Evolutionary conservation across 2,329 filamentous ascomycete species (phyloP), one percentile per base, ranked within the genome.

Genomic region (Chaetomium globosum): DNA sequence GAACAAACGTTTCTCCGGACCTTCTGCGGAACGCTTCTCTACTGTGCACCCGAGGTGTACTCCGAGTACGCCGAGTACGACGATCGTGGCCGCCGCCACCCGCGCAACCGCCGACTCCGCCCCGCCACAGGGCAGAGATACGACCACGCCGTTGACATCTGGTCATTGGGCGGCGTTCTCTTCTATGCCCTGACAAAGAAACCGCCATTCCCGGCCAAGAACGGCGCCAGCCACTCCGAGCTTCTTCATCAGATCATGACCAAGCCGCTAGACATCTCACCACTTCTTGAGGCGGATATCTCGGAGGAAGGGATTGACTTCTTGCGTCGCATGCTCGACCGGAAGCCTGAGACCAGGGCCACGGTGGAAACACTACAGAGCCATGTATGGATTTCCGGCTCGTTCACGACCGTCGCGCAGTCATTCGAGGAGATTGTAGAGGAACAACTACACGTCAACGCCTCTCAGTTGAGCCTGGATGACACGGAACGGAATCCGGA

Each of bases 1-100:
- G 88, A 93, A 67, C 90, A 96, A 72, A 97, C 94, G 0, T 97
- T 97, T 73, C 80, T 98, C 46, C 92, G 93, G 75, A 99, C 95
- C 0, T 99, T 99, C 73, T 99, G 95, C 74, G 95, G 96, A 36
- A 99, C 95, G 0, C 80, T 99, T 31, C 81, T 99, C 3, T 99
- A 98, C 77, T 98, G 95, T 75, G 95, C 95, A 0, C 95, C 95
- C 0, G 95, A 99, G 74, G 94, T 99, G 2, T 99, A 98, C 73
- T 92, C 90, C 8, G 87, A 89, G 66, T 89, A 85, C 71, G 76
- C 78, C 28, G 84, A 88, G 68, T 89, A 88, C 58, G 90, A 96
- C 72, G 88, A 90, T 71, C 81, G 87, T 57, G 87, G 85, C n/a
- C 84, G 88, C 66, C 81, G 87, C 46, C 83, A 82, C 46, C 82